A percentile compares a stretch with the other conserved stretches of the same genome.
These are phyloP conservation scores for Anastatica hierochuntica DNA, from an alignment of 345 rosid genomes.

Conservation along the genomic window DNA sequence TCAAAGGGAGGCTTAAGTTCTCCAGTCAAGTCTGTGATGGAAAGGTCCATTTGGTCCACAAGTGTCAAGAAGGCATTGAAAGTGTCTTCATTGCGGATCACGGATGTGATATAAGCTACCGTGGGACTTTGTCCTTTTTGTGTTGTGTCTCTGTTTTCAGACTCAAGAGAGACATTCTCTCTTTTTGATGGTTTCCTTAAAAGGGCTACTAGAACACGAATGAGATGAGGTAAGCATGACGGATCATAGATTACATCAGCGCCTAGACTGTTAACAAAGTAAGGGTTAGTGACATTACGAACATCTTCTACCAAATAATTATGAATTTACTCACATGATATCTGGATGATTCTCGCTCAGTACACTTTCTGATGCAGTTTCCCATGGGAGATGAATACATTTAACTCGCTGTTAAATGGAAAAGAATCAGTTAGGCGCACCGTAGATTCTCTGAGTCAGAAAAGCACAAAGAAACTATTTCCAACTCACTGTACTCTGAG, in stretches of 20 bases:
- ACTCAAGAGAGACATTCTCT: no score
- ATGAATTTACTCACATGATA: conserved; percentile 20
- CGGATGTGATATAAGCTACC: conserved; percentile 60
- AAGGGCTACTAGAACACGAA: conserved; percentile 46
- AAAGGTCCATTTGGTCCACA: conserved; percentile 41
- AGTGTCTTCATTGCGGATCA: conserved; percentile 58
- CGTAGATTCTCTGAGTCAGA: conserved; percentile 1
- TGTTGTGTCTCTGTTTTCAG: conserved; percentile 1
- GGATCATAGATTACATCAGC: conserved; percentile 81
- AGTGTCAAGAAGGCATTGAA: conserved; percentile 46
- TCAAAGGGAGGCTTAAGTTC: conserved; percentile 30
- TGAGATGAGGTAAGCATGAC: conserved; percentile 59
- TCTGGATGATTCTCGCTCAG: no score
- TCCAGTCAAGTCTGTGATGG: conserved; percentile 38
- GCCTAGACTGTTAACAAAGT: conserved; percentile 41
- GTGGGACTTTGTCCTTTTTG: conserved; percentile 6
- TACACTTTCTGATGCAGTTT: no score
- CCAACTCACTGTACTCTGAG: conserved; percentile 37
- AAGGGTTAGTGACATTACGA: conserved; percentile 2
- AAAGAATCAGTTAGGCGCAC: neutral
- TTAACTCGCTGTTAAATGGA: conserved; percentile 34
- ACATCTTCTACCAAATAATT: neutral
- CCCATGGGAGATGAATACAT: conserved; percentile 79
- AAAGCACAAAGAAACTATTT: neutral
- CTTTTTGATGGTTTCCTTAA: no score